A percentile compares a stretch with the other conserved stretches of the same genome.
phyloP scores from a whole-genome alignment of 179 eudicot species.

The Amaranthus tricolor region DNA sequence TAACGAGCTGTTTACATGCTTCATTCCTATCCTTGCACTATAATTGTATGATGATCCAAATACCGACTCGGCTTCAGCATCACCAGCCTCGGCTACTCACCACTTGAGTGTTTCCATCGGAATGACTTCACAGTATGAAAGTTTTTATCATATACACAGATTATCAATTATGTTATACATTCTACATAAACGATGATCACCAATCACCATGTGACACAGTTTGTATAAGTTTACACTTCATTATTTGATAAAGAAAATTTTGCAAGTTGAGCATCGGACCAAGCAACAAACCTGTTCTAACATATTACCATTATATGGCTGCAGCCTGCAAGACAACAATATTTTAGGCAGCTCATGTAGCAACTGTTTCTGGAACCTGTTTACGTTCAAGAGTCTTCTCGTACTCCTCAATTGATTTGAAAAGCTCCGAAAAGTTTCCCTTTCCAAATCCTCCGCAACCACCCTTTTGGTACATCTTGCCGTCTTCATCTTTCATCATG shows the following conservation, averaged over 20 bases:
- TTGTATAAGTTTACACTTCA: not conserved
- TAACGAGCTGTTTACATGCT: too few relatives aligned
- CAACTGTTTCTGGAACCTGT: constrained; percentile 34
- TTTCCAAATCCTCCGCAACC: constrained; percentile 95
- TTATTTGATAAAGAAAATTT: not conserved
- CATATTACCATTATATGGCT: not conserved
- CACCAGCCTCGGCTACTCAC: not conserved
- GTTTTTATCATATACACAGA: not conserved
- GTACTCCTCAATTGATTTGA: constrained; percentile 83
- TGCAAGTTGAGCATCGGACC: not conserved
- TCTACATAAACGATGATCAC: not conserved
- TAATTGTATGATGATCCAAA: too few relatives aligned
- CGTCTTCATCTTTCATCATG: constrained; percentile 61
- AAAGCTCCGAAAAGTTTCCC: constrained; percentile 89
- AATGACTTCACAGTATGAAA: not conserved
- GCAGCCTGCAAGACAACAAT: not conserved
- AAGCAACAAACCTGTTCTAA: not conserved
- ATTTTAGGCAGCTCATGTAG: constrained; percentile 28
- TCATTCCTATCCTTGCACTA: not conserved
- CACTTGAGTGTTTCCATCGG: not conserved
- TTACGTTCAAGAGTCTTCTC: constrained; percentile 82
- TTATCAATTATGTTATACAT: not conserved
- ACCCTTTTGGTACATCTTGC: constrained; percentile 66
- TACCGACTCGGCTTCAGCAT: not conserved
- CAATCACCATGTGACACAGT: not conserved